Evolutionary conservation across 768 basidiomycete species (phyloP).

Genomic region (Tulasnella sp.): DNA sequence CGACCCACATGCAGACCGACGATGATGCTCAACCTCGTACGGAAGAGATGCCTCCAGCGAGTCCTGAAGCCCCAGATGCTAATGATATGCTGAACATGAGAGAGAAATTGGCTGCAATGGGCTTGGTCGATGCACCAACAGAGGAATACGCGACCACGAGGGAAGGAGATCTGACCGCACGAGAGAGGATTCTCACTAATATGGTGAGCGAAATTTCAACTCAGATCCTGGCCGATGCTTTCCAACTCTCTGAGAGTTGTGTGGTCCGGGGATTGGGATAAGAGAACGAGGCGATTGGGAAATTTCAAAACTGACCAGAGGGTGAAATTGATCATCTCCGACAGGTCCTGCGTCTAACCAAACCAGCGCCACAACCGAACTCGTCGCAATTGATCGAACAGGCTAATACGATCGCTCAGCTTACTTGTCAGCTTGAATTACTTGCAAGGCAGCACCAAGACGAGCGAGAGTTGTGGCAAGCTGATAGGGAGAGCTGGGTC

Average conservation of each 20-base stretch:
- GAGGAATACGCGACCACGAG: conserved; percentile 17
- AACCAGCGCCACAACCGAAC: conserved; percentile 18
- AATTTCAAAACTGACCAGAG: conserved; percentile 4
- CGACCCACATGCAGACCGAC: not conserved
- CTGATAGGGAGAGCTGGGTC: conserved; percentile 54
- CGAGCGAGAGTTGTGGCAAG: conserved; percentile 49
- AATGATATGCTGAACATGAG: conserved; percentile 43
- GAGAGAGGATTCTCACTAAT: conserved; percentile 44
- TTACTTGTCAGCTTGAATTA: conserved; percentile 50
- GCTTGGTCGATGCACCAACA: conserved; percentile 21
- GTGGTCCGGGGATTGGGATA: no score
- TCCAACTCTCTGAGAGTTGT: no score
- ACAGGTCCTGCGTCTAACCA: conserved; percentile 35
- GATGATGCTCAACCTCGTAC: not conserved
- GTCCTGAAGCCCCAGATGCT: conserved; percentile 35
- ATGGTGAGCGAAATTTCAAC: conserved; percentile 44
- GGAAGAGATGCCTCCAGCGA: not conserved
- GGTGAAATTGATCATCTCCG: conserved; percentile 18
- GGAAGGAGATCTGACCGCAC: conserved; percentile 20
- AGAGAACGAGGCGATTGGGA: not conserved
- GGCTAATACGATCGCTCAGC: conserved; percentile 47
- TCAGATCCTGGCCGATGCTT: no score
- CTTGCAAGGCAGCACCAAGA: conserved; percentile 43
- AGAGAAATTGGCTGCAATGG: conserved; percentile 37
- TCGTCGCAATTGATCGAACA: conserved; percentile 41